phyloP scores from a whole-genome alignment of 1,284 basidiomycete species.

The Cryptococcus sp. region DNA sequence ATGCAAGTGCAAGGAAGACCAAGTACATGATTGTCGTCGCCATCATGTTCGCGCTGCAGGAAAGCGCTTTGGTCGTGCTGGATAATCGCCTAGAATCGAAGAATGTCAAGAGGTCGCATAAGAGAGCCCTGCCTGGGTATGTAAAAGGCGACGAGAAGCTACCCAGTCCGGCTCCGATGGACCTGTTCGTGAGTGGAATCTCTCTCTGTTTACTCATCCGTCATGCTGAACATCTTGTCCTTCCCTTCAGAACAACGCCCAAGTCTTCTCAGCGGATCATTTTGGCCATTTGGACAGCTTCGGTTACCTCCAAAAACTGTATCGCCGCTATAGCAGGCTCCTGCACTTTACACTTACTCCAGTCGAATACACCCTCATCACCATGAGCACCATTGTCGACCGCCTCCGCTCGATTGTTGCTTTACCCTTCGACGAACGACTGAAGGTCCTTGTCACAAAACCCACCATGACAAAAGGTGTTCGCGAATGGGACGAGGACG shows the following conservation, averaged over 20 bases:
- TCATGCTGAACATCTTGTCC: conserved; percentile 1
- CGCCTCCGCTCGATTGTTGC: conserved; percentile 18
- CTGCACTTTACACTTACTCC: conserved; percentile 8
- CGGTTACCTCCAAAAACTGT: conserved; percentile 4
- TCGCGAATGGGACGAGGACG: conserved; percentile 17
- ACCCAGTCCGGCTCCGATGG: conserved; percentile 23
- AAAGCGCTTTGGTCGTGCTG: conserved; percentile 30
- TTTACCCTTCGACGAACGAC: conserved; percentile 15
- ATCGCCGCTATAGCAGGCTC: conserved; percentile 11
- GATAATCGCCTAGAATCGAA: conserved; percentile 22
- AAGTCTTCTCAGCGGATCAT: conserved; percentile 13
- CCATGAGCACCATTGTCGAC: conserved; percentile 14
- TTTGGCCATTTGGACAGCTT: conserved; percentile 23
- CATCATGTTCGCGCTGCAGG: conserved; percentile 32
- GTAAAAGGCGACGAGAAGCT: conserved; percentile 29
- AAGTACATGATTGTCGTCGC: conserved; percentile 31
- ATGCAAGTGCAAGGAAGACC: conserved; percentile 8
- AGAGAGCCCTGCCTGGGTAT: conserved; percentile 6
- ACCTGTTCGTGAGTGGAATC: conserved; percentile 30
- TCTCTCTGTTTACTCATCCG: background rate
- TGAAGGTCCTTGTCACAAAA: conserved; percentile 7
- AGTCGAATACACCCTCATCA: conserved; percentile 20
- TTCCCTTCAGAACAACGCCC: conserved; percentile 4
- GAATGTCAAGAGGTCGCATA: conserved; percentile 8
- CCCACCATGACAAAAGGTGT: conserved; percentile 11